phyloP scores from a whole-genome alignment of 345 rosid species.

The Aurinia saxatilis region DNA sequence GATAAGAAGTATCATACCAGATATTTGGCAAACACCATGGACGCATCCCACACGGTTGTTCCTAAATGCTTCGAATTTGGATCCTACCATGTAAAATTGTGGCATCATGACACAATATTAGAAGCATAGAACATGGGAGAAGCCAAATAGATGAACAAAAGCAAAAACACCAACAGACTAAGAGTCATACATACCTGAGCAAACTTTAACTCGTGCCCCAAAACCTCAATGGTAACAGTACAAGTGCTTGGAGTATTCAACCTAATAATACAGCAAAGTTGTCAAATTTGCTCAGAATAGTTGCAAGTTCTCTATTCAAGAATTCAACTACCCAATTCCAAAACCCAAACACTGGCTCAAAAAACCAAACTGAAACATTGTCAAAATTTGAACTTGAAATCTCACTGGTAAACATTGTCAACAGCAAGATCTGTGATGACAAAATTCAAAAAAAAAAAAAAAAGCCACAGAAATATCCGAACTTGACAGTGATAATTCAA shows the following conservation, averaged over 20 bases:
- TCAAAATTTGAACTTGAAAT: too few species aligned
- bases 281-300: not conserved
- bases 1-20: slow-evolving; percentile 41
- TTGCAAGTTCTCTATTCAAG: too few species aligned
- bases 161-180: not conserved
- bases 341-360: too few species aligned
- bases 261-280: slow-evolving; percentile 29
- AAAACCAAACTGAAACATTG: too few species aligned
- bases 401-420: not conserved
- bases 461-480: not conserved
- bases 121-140: not conserved
- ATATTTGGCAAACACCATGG: slow-evolving; percentile 80
- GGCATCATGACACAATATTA: slow-evolving; percentile 1
- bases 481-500: not conserved
- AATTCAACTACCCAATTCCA: too few species aligned
- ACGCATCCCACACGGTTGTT: slow-evolving; percentile 98
- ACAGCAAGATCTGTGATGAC: not conserved
- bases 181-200: slow-evolving; percentile 49
- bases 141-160: too few species aligned
- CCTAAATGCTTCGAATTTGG: slow-evolving; percentile 95
- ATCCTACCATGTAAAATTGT: slow-evolving; percentile 44
- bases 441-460: not conserved
- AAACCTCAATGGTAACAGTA: slow-evolving; percentile 51
- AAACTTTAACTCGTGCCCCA: slow-evolving; percentile 71
- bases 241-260: slow-evolving; percentile 79